Base-by-base conservation (phyloP, 257 asterid genomes). In the Paulownia fortunei region DNA sequence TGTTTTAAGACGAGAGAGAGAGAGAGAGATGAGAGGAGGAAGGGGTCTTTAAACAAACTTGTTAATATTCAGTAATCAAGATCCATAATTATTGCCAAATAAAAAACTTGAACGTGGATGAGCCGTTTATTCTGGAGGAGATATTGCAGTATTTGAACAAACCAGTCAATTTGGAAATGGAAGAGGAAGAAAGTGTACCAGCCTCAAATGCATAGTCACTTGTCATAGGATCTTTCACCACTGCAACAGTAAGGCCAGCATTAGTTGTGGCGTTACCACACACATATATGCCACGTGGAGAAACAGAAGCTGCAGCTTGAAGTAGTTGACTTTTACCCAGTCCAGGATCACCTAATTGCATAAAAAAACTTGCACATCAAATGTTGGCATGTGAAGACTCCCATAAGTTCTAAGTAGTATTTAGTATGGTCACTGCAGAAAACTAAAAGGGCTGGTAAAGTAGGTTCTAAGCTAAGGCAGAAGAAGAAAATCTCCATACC, bases 151-250 rank as follows among this genome's bases (percentile, higher is more conserved):
- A 59, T 73, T 16, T 60, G 34, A 76, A 15, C 26, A 62, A 58
- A 72, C 42, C 68, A 61, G 56, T 23, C 41, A 77, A 74, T 44
- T 36, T 23, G 64, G 59, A 70, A 51, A 79, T 16, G 41, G 78
- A 58, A 47, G 71, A 73, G 54, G 72, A 74, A 77, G 74, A 78
- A 84, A 54, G 42, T 55, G 60, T 85, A 95, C 99, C 98, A 83
- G 99, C 99, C 85, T 95, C 99, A 84, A 95, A 95, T 70, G 98
- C 98, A 62, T 91, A 95, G 88, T 95, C 99, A 84, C 94, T 87
- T 69, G 99, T 93, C 86, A 85, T 83, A 46, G 95, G 86, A 87
- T 95, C 99, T 85, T 91, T 95, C 82, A 95, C 99, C 73, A 95
- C 99, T 55, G 99, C 97, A 76, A 95, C 97, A 55, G 99, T 95